These are phyloP conservation scores for Talaromyces nanjingensis DNA, from an alignment of 495 filamentous ascomycete species.

Conservation along the genomic window DNA sequence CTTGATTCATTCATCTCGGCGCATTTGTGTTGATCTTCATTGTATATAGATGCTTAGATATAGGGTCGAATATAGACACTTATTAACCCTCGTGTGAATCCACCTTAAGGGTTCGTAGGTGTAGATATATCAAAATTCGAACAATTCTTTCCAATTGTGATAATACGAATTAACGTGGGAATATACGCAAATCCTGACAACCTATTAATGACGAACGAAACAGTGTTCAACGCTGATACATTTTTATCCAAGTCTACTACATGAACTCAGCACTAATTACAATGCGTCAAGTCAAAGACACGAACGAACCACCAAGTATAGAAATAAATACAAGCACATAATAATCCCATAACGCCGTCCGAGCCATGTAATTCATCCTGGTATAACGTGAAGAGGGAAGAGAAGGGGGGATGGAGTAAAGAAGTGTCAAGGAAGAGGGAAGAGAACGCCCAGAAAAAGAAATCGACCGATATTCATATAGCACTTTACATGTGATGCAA, in stretches of 20 bases:
- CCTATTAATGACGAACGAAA: too few species aligned
- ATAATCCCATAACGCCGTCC: slow-evolving; percentile 8
- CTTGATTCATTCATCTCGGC: too few species aligned
- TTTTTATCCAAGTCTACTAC: slow-evolving; percentile 10
- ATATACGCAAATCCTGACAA: too few species aligned
- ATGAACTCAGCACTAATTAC: slow-evolving; percentile 8
- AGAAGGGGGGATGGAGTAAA: background rate
- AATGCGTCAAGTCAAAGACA: background rate
- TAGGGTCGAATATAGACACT: too few species aligned
- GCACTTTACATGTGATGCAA: slow-evolving; percentile 10
- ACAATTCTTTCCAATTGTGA: too few species aligned
- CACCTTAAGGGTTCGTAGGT: too few species aligned
- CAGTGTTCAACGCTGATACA: background rate
- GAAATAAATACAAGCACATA: slow-evolving; percentile 10
- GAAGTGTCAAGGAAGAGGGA: slow-evolving; percentile 4
- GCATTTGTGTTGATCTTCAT: background rate
- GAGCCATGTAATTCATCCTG: slow-evolving; percentile 4
- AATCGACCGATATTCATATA: background rate
- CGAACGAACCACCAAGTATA: slow-evolving; percentile 10
- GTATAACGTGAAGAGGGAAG: slow-evolving; percentile 9
- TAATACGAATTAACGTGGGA: too few species aligned
- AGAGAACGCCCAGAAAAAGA: background rate
- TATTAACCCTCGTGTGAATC: too few species aligned
- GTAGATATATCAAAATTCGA: too few species aligned
- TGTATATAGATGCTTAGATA: background rate